Evolutionary conservation across 345 rosid genomes (phyloP).

Genomic region (Cardamine occulta): DNA sequence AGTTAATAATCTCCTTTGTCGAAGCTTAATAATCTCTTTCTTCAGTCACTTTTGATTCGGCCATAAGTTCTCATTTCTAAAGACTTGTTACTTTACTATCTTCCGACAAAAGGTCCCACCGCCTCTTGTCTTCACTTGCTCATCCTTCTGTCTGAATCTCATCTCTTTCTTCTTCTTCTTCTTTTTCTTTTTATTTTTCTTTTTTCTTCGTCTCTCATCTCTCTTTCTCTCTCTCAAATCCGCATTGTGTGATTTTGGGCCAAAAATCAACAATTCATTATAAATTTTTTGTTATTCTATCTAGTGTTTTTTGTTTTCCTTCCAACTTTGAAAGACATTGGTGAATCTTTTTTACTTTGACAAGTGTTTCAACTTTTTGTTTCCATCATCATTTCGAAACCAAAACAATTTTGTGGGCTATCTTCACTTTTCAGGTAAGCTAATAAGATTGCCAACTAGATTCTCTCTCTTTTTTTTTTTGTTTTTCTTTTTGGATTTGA

Average conservation of each 20-base stretch:
- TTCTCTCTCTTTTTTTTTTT: neutral
- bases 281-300: neutral
- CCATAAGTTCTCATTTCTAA: slow-evolving; percentile 7
- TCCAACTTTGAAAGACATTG: slow-evolving; percentile 4
- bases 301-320: no score
- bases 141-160: slow-evolving; percentile 22
- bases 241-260: neutral
- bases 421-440: slow-evolving; percentile 37
- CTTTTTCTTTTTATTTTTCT: neutral
- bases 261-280: neutral
- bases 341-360: neutral
- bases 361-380: slow-evolving; percentile 22
- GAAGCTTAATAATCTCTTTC: neutral
- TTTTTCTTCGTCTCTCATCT: neutral
- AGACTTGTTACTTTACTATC: slow-evolving; percentile 24
- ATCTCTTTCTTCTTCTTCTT: slow-evolving; percentile 8
- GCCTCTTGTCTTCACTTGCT: slow-evolving; percentile 28
- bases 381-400: slow-evolving; percentile 20
- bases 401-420: slow-evolving; percentile 14
- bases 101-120: slow-evolving; percentile 38
- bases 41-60: neutral
- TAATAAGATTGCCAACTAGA: slow-evolving; percentile 22
- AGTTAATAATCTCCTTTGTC: slow-evolving; percentile 19
- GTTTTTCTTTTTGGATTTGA: slow-evolving; percentile 14
- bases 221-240: neutral